Conservation (phyloP, 1,284 basidiomycete genomes). For the Coniophora puteana region DNA sequence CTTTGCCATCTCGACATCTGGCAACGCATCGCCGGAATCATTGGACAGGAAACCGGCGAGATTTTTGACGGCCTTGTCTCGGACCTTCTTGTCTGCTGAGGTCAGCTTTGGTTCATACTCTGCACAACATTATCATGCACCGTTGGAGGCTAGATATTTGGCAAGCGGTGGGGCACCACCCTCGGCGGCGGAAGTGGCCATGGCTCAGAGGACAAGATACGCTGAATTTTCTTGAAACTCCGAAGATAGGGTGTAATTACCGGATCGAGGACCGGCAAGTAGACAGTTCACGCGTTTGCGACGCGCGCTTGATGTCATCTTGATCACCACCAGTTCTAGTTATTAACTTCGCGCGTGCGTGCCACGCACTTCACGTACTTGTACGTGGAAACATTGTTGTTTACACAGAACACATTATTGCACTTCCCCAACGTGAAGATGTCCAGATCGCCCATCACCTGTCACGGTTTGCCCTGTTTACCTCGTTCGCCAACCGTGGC, state of each 20-base stretch:
- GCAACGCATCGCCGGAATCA: constrained; percentile 50
- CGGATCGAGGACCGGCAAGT: too few relatives aligned
- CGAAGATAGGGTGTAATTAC: too few relatives aligned
- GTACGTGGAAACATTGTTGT: neutral
- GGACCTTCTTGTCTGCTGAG: constrained; percentile 75
- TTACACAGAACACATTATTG: neutral
- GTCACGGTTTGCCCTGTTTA: constrained; percentile 59
- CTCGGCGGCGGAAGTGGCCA: constrained; percentile 28
- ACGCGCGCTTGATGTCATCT: too few relatives aligned
- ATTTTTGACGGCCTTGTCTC: constrained; percentile 85
- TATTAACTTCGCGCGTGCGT: too few relatives aligned
- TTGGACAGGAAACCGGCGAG: constrained; percentile 75
- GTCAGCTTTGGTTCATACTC: constrained; percentile 14
- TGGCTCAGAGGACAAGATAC: too few relatives aligned
- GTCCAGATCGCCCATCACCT: constrained; percentile 82
- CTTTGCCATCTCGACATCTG: constrained; percentile 81
- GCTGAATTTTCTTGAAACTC: too few relatives aligned
- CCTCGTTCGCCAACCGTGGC: neutral
- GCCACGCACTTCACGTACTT: too few relatives aligned
- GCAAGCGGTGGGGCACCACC: constrained; percentile 72
- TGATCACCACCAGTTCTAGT: too few relatives aligned
- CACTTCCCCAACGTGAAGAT: constrained; percentile 25
- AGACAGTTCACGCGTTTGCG: too few relatives aligned
- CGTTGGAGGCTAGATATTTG: constrained; percentile 89
- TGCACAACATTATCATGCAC: constrained; percentile 38